These are phyloP conservation scores for Neocucurbitaria cava DNA, from an alignment of 2,329 filamentous ascomycete genomes.

Conservation along the genomic window DNA sequence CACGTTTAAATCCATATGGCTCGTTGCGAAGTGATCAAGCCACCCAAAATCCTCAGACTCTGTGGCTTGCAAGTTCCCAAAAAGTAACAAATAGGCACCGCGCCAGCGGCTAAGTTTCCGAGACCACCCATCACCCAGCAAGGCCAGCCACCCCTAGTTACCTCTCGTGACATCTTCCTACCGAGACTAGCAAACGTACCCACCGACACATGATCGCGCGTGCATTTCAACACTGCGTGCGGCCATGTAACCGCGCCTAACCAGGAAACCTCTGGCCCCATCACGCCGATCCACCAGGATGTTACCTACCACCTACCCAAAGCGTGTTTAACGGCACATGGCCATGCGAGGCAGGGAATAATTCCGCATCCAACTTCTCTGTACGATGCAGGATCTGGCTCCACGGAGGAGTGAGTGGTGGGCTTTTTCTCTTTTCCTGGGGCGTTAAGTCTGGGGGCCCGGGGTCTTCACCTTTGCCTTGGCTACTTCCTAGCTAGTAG, in stretches of 20 bases:
- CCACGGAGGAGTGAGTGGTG: slow-evolving; percentile 1
- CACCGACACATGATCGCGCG: slow-evolving; percentile 14
- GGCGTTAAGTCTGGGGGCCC: slow-evolving; percentile 14
- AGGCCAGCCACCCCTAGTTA: not conserved
- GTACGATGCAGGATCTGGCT: slow-evolving; percentile 7
- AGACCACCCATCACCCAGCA: not conserved
- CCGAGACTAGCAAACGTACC: slow-evolving; percentile 19
- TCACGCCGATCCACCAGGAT: slow-evolving; percentile 4
- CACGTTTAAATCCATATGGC: not conserved
- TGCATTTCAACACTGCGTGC: not conserved
- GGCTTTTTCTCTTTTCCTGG: slow-evolving; percentile 10
- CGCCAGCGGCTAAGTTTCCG: not conserved
- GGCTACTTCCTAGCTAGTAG: no score
- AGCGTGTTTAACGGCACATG: slow-evolving; percentile 9
- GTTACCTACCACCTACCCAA: slow-evolving; percentile 2
- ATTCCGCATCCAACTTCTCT: slow-evolving; percentile 6
- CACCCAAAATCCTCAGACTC: not conserved
- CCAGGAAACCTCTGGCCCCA: slow-evolving; percentile 10
- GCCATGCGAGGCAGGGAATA: not conserved
- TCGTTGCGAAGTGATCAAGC: not conserved
- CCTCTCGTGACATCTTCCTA: slow-evolving; percentile 11
- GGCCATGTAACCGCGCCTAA: slow-evolving; percentile 3
- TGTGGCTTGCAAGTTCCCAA: not conserved
- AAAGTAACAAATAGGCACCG: not conserved
- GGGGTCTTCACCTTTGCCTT: slow-evolving; percentile 9